Evolutionary conservation across 768 basidiomycete genomes (phyloP).

Genomic region (Suillus ampliporus): DNA sequence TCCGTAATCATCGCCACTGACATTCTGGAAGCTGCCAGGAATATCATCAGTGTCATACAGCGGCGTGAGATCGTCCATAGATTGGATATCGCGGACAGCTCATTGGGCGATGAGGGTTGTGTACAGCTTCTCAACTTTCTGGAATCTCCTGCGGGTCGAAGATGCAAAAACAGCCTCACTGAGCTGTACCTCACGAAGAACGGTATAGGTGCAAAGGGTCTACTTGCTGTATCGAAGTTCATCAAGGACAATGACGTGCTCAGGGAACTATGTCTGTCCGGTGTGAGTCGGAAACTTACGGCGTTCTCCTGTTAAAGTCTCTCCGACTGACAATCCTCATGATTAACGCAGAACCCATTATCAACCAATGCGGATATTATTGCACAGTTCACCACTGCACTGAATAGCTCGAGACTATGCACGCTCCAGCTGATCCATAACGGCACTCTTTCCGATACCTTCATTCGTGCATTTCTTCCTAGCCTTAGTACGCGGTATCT

Average conservation of each 20-base stretch:
- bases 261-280: constrained; percentile 58
- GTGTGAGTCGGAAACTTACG: constrained; percentile 46
- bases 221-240: constrained; percentile 59
- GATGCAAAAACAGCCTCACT: constrained; percentile 45
- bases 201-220: constrained; percentile 57
- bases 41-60: constrained; percentile 51
- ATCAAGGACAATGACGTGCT: constrained; percentile 51
- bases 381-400: constrained; percentile 47
- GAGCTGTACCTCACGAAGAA: constrained; percentile 67
- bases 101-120: constrained; percentile 63
- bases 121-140: constrained; percentile 59
- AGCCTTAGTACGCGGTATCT: constrained; percentile 53
- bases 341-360: constrained; percentile 45
- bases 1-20: constrained; percentile 1
- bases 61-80: constrained; percentile 54
- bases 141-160: constrained; percentile 50
- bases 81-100: constrained; percentile 60
- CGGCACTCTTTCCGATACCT: constrained; percentile 53
- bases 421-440: constrained; percentile 58
- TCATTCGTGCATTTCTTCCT: constrained; percentile 56
- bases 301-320: constrained; percentile 4
- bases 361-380: constrained; percentile 43
- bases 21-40: constrained; percentile 51
- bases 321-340: constrained; percentile 22
- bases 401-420: constrained; percentile 61